Evolutionary conservation across 176 grass and related monocot species (phyloP).

Genomic region (Urochloa ruziziensis): DNA sequence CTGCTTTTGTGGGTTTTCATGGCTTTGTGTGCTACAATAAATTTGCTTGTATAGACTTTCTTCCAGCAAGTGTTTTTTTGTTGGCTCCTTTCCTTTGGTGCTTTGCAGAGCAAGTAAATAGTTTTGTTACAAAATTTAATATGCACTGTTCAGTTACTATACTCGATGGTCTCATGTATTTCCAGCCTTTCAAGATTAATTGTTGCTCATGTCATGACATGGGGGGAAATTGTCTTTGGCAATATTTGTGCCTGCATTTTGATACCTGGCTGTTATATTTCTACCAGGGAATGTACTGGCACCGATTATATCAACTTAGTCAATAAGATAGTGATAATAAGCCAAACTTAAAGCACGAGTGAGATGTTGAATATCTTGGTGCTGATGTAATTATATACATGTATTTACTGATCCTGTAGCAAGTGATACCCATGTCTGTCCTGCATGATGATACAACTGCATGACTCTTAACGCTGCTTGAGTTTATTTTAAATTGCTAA

Average conservation of each 20-base stretch:
- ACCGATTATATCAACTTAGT: neutral
- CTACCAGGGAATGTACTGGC: neutral
- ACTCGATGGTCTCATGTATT: constrained; percentile 14
- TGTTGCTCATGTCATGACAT: neutral
- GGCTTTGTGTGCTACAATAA: neutral
- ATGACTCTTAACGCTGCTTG: neutral
- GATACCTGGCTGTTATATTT: neutral
- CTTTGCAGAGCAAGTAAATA: neutral
- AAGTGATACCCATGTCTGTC: neutral
- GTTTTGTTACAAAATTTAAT: neutral
- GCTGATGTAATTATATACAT: constrained; percentile 15
- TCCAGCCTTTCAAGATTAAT: neutral
- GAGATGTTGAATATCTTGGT: neutral
- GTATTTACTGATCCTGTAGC: neutral
- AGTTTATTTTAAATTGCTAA: neutral
- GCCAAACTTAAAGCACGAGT: neutral
- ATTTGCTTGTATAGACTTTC: neutral
- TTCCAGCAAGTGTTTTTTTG: neutral
- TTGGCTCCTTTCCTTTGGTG: neutral
- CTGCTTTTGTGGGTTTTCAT: constrained; percentile 4
- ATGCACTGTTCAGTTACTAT: neutral
- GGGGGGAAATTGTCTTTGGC: neutral
- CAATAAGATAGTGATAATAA: neutral
- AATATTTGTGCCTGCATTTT: neutral
- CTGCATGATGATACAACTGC: neutral